These are phyloP conservation scores for Leavenworthia alabamica DNA, from an alignment of 345 rosid genomes.

Conservation along the genomic window DNA sequence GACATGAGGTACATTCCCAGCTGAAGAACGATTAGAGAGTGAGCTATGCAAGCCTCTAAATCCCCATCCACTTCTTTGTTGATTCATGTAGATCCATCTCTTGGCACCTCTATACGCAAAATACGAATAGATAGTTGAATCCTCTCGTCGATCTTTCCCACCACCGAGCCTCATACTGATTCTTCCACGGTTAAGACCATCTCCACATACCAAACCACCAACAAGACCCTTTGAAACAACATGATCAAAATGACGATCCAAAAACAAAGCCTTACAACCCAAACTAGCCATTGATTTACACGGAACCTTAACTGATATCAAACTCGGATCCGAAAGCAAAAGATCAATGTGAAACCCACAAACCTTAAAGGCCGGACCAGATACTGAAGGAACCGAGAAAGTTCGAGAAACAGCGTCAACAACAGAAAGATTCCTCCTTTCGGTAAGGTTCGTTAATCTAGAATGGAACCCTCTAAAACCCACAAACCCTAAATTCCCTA, in stretches of 20 bases:
- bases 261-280: constrained; percentile 36
- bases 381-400: constrained; percentile 82
- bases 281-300: constrained; percentile 48
- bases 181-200: too few species aligned
- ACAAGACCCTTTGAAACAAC: constrained; percentile 32
- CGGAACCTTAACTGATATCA: constrained; percentile 28
- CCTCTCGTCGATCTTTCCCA: constrained; percentile 35
- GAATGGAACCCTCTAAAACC: constrained; percentile 53
- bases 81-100: constrained; percentile 39
- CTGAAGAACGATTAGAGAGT: constrained; percentile 37
- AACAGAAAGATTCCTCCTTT: constrained; percentile 64
- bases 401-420: constrained; percentile 73
- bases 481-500: constrained; percentile 46
- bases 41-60: constrained; percentile 53
- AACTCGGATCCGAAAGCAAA: constrained; percentile 37
- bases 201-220: constrained; percentile 26
- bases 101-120: constrained; percentile 44
- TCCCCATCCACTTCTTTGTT: constrained; percentile 31
- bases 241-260: constrained; percentile 33
- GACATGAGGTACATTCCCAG: constrained; percentile 64
- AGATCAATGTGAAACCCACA: constrained; percentile 82
- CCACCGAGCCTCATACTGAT: constrained; percentile 62
- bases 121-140: constrained; percentile 44
- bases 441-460: constrained; percentile 40
- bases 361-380: constrained; percentile 80